A percentile compares a stretch with the other conserved stretches of the same genome.
Evolutionary conservation across 169 alveolate species (phyloP).

Genomic region (Plasmodium inui): DNA sequence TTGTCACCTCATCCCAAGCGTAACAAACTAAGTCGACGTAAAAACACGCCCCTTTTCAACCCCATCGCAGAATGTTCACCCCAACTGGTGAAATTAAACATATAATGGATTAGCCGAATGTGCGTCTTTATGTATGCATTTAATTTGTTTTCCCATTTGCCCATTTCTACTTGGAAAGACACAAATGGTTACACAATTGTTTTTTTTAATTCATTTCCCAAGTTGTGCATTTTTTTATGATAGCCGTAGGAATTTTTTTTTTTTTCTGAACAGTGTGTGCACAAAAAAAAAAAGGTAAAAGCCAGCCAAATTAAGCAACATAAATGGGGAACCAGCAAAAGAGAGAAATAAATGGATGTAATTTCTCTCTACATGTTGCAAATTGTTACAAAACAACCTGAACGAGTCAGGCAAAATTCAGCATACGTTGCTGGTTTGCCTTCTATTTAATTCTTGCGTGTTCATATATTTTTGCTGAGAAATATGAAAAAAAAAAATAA

Average conservation of each 20-base stretch:
- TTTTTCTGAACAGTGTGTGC: conserved; percentile 55
- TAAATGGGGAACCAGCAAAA: conserved; percentile 20
- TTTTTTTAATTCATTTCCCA: conserved; percentile 17
- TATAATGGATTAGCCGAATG: background rate
- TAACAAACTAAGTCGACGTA: background rate
- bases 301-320: background rate
- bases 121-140: background rate
- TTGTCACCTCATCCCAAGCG: background rate
- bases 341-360: background rate
- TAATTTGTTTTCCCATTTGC: background rate
- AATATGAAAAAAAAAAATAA: background rate
- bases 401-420: conserved; percentile 6
- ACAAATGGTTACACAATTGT: background rate
- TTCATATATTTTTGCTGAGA: conserved; percentile 23
- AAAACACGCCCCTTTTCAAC: background rate
- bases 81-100: background rate
- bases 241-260: background rate
- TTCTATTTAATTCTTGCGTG: background rate
- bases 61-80: background rate
- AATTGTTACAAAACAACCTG: background rate
- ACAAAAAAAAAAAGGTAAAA: conserved; percentile 20
- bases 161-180: background rate
- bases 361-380: background rate
- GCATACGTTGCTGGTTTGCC: background rate
- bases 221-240: conserved; percentile 1